phyloP scores from a whole-genome alignment of 805 yeast genomes.

The Barnettozyma botsteinii region DNA sequence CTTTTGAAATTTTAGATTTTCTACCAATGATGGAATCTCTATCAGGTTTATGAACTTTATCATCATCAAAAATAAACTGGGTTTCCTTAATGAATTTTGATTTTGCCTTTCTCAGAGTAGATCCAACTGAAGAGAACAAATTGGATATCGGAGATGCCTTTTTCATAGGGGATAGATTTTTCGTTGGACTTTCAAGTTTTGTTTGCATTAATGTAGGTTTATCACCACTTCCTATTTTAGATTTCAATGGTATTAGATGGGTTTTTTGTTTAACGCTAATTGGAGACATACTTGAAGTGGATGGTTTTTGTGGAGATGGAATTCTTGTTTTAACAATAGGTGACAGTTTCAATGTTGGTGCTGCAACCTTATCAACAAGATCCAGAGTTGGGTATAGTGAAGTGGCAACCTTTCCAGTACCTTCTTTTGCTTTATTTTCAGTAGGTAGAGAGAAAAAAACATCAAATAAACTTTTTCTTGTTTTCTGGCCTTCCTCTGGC shows the following conservation, averaged over 20 bases:
- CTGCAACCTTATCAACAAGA: constrained; percentile 3
- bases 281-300: not conserved
- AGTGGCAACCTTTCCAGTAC: constrained; percentile 7
- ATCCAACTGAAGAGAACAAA: constrained; percentile 22
- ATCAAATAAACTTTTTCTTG: constrained; percentile 17
- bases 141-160: constrained; percentile 22
- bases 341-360: constrained; percentile 8
- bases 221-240: constrained; percentile 2
- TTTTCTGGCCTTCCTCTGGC: constrained; percentile 3
- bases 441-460: constrained; percentile 8
- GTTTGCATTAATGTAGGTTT: constrained; percentile 1
- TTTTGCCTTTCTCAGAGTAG: constrained; percentile 21
- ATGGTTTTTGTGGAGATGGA: constrained; percentile 8
- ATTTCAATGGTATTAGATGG: not conserved
- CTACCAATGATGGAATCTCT: not conserved
- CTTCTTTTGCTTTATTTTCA: constrained; percentile 8
- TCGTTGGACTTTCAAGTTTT: constrained; percentile 12
- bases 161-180: constrained; percentile 4
- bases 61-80: constrained; percentile 6
- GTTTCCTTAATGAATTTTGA: constrained; percentile 19
- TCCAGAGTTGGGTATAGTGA: constrained; percentile 20
- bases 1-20: not conserved
- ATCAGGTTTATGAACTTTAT: constrained; percentile 4
- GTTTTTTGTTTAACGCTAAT: not conserved
- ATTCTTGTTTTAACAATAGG: constrained; percentile 4